Percentiles rank a stretch among this genome's conserved stretches.
Conservation (phyloP, 352 stramenopile species). For the Globisporangium lucens region DNA sequence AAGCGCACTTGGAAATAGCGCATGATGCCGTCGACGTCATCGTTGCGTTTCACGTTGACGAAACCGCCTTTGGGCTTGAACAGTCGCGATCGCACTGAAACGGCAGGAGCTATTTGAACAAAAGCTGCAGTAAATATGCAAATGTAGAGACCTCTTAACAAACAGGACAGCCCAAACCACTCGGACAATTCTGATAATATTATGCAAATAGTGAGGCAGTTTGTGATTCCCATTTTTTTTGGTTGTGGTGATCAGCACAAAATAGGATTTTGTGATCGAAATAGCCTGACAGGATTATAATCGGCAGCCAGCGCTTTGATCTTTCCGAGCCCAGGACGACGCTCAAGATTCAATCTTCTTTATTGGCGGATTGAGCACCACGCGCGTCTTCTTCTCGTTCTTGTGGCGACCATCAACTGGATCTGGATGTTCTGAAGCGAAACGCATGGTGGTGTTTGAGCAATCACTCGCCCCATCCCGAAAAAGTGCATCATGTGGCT, state of each 20-base stretch:
- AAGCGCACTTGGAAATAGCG: neutral
- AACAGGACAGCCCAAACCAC: too few species aligned
- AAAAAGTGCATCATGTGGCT: slow-evolving; percentile 1
- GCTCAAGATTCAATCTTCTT: neutral
- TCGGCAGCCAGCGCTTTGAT: neutral
- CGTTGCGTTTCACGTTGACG: neutral
- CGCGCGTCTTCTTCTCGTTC: neutral
- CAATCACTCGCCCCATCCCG: neutral
- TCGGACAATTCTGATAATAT: too few species aligned
- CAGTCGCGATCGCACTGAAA: neutral
- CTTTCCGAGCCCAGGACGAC: neutral
- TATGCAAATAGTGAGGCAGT: neutral
- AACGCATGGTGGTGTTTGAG: neutral
- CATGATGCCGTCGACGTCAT: slow-evolving; percentile 9
- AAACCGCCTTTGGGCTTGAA: slow-evolving; percentile 4
- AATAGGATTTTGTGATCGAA: neutral
- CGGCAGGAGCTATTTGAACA: neutral
- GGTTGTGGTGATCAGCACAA: neutral
- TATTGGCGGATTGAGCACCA: too few species aligned
- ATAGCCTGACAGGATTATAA: neutral
- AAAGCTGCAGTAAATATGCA: neutral
- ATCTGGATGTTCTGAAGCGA: neutral
- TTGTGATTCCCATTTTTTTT: neutral
- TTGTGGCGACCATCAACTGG: neutral
- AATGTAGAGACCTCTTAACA: neutral